Evolutionary conservation across 2,329 filamentous ascomycete species (phyloP).

Genomic region (Aphanocladium album): DNA sequence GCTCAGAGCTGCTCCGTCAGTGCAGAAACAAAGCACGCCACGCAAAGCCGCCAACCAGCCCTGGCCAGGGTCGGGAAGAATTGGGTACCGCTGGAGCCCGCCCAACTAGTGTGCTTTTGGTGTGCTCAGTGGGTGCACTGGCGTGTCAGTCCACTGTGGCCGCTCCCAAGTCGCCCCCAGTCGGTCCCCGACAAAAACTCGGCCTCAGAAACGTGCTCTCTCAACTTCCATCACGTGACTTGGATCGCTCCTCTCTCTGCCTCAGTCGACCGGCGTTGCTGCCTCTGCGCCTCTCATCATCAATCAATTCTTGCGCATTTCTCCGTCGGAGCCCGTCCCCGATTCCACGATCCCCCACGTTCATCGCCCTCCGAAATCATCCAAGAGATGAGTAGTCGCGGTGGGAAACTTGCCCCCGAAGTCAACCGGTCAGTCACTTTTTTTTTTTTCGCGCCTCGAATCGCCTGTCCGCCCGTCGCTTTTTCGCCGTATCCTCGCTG

Average conservation of each 20-base stretch:
- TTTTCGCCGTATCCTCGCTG: slow-evolving; percentile 15
- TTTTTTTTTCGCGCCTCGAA: no score
- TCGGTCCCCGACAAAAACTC: slow-evolving; percentile 1
- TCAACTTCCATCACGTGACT: slow-evolving; percentile 2
- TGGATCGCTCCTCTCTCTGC: slow-evolving; percentile 5
- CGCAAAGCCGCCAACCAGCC: background rate
- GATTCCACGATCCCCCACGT: slow-evolving; percentile 9
- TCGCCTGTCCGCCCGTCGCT: background rate
- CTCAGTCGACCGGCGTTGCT: background rate
- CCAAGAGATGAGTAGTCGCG: slow-evolving; percentile 94
- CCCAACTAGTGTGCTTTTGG: background rate
- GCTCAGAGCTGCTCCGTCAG: background rate
- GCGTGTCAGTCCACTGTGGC: background rate
- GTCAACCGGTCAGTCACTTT: slow-evolving; percentile 74
- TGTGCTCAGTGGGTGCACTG: background rate
- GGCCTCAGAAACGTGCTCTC: background rate
- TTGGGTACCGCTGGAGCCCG: background rate
- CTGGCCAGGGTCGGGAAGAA: background rate
- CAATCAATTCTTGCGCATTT: slow-evolving; percentile 9
- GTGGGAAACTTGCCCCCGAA: slow-evolving; percentile 97
- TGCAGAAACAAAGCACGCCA: slow-evolving; percentile 8
- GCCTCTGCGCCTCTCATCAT: slow-evolving; percentile 13
- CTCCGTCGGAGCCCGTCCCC: slow-evolving; percentile 12
- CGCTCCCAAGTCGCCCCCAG: background rate
- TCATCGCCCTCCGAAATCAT: slow-evolving; percentile 24